Conservation (phyloP, 306 rosid species). For the Clitoria ternatea region DNA sequence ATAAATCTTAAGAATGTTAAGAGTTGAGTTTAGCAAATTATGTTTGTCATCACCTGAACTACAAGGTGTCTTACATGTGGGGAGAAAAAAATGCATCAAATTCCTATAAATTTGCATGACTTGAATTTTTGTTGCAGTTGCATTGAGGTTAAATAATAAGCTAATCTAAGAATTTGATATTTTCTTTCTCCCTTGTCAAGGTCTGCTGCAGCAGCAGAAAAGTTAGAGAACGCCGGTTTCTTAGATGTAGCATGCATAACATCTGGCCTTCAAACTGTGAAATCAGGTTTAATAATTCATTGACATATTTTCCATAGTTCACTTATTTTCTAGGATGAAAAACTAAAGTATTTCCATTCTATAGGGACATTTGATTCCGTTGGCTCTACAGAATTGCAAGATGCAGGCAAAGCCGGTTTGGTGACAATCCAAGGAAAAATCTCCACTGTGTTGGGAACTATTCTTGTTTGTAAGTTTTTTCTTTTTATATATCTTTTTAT, state of each 20-base stretch:
- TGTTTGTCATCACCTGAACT: background rate
- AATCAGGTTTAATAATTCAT: slow-evolving; percentile 55
- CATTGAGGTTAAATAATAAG: background rate
- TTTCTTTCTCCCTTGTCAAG: slow-evolving; percentile 46
- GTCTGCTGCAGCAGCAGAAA: slow-evolving; percentile 76
- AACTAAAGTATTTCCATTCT: slow-evolving; percentile 2
- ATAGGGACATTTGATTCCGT: slow-evolving; percentile 79
- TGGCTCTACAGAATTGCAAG: slow-evolving; percentile 71
- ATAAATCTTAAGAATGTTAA: background rate
- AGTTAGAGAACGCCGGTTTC: slow-evolving; percentile 77
- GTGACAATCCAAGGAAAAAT: slow-evolving; percentile 84
- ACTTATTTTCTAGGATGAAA: background rate
- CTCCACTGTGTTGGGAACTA: slow-evolving; percentile 87
- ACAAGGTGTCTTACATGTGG: background rate
- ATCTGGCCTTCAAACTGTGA: slow-evolving; percentile 80
- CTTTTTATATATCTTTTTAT: background rate
- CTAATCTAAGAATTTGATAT: slow-evolving; percentile 21
- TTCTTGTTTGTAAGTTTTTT: slow-evolving; percentile 71
- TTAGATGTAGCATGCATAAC: slow-evolving; percentile 68
- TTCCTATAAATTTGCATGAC: background rate
- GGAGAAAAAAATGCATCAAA: background rate
- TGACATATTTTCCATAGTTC: background rate
- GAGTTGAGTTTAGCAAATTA: background rate
- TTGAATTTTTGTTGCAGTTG: background rate
- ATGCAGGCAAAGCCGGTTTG: slow-evolving; percentile 96